Percentiles rank a stretch among this genome's conserved stretches.
Evolutionary conservation across 2,329 filamentous ascomycete genomes (phyloP).

Genomic region (Penicillium polonicum): DNA sequence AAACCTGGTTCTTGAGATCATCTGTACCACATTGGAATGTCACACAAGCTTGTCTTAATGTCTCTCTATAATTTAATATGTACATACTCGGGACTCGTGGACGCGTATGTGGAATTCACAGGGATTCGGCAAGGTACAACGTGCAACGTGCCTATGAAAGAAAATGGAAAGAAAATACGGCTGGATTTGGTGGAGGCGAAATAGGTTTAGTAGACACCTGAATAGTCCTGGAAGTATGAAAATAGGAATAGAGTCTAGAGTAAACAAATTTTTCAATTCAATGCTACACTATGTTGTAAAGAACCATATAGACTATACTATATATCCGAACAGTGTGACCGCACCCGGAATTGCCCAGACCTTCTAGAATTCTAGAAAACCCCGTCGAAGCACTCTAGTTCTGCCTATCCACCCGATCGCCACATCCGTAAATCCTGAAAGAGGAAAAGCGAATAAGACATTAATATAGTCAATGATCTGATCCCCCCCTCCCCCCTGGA

Average conservation of each 20-base stretch:
- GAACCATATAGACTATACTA: too few species aligned
- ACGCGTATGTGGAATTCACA: conserved; percentile 1
- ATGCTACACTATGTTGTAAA: neutral
- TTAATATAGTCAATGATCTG: neutral
- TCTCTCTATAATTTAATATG: neutral
- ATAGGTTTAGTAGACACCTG: neutral
- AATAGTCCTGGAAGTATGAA: neutral
- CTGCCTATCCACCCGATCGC: conserved; percentile 16
- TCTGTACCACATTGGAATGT: conserved; percentile 4
- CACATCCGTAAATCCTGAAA: conserved; percentile 13
- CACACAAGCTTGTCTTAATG: conserved; percentile 1
- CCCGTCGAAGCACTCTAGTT: conserved; percentile 16
- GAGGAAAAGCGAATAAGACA: neutral
- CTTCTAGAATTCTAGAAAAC: conserved; percentile 25
- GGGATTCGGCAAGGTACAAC: neutral
- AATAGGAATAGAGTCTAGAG: neutral
- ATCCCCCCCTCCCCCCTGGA: neutral
- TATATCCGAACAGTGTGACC: neutral
- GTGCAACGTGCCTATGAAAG: neutral
- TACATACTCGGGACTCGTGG: neutral
- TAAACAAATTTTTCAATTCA: neutral
- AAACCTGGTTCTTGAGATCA: neutral
- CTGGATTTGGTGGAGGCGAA: neutral
- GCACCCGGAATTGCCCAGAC: conserved; percentile 6
- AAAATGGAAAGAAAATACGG: neutral